These are phyloP conservation scores for Penstemon eatonii DNA, from an alignment of 257 asterid species.

Conservation along the genomic window DNA sequence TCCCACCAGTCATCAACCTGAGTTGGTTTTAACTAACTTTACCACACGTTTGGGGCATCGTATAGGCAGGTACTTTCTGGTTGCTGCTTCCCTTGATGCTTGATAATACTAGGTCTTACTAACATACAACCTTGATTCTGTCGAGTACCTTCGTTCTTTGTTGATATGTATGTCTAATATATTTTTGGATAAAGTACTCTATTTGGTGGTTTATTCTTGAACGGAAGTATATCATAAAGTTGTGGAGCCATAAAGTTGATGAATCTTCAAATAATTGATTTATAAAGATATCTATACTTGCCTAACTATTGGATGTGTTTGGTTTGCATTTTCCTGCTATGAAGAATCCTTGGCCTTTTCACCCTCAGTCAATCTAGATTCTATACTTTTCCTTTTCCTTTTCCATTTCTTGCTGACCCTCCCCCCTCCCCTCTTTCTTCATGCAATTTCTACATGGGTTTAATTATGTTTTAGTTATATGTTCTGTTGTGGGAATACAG, in stretches of 20 bases:
- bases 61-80: slow-evolving; percentile 64
- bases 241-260: not conserved
- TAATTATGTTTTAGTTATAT: not conserved
- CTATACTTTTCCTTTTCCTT: not conserved
- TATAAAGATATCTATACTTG: not conserved
- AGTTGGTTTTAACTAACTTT: slow-evolving; percentile 79
- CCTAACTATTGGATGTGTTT: not conserved
- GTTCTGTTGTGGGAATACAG: not conserved
- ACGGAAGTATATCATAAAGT: not conserved
- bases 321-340: not conserved
- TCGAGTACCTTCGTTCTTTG: not conserved
- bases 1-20: slow-evolving; percentile 91
- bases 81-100: not conserved
- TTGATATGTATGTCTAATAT: not conserved
- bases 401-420: not conserved
- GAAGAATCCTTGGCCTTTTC: not conserved
- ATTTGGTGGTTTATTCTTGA: not conserved
- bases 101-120: slow-evolving; percentile 4
- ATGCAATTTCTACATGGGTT: not conserved
- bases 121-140: not conserved
- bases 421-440: not conserved
- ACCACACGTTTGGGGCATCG: slow-evolving; percentile 97
- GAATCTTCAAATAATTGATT: not conserved
- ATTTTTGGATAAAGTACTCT: not conserved
- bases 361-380: too few species aligned